These are phyloP conservation scores for Sugiyamaella novakii DNA, from an alignment of 1,139 yeast genomes.

Conservation along the genomic window DNA sequence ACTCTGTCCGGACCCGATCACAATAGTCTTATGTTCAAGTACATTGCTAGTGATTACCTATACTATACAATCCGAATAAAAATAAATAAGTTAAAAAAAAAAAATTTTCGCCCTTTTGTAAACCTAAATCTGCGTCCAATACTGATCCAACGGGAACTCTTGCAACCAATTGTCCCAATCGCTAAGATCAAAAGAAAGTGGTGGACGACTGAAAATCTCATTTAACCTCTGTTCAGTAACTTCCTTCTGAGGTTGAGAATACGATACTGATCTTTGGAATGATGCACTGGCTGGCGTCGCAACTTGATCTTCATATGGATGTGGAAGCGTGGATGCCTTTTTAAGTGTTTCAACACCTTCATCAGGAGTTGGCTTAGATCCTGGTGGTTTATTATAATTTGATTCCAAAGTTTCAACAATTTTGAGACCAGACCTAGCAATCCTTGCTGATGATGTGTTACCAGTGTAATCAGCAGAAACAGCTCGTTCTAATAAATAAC, in stretches of 20 bases:
- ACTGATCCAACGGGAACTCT: slow-evolving; percentile 20
- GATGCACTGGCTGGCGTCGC: slow-evolving; percentile 4
- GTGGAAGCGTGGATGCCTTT: slow-evolving; percentile 21
- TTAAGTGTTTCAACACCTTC: slow-evolving; percentile 15
- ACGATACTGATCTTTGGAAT: background rate
- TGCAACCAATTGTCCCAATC: slow-evolving; percentile 29
- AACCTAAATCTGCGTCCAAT: slow-evolving; percentile 15
- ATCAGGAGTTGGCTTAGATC: slow-evolving; percentile 8
- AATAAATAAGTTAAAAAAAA: background rate
- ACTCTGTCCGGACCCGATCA: background rate
- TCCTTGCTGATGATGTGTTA: slow-evolving; percentile 16
- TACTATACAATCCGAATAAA: no score
- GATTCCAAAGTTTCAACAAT: slow-evolving; percentile 22
- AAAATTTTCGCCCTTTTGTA: no score
- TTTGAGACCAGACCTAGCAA: slow-evolving; percentile 23
- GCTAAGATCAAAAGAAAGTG: slow-evolving; percentile 25
- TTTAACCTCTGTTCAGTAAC: slow-evolving; percentile 8
- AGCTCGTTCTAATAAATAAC: slow-evolving; percentile 13
- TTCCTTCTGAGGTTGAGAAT: background rate
- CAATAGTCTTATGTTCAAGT: background rate
- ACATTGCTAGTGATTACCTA: no score
- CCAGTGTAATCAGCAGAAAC: slow-evolving; percentile 9
- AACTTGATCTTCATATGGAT: slow-evolving; percentile 22
- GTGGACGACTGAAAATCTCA: slow-evolving; percentile 18
- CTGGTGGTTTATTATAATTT: slow-evolving; percentile 3